Conservation (phyloP, 1,284 basidiomycete genomes). For the Polyporus tsugae region DNA sequence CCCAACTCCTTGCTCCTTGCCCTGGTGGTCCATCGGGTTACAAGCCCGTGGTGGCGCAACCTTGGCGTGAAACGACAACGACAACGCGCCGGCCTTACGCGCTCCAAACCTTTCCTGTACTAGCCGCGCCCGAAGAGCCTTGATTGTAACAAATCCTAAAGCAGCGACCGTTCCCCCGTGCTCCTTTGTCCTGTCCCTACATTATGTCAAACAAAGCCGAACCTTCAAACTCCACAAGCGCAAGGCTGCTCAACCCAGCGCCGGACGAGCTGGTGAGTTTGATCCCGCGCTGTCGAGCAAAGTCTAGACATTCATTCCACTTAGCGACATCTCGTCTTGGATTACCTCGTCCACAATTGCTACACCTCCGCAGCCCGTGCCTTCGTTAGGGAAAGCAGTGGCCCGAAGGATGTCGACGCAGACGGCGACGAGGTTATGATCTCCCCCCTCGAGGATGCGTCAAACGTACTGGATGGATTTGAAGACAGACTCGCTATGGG, state of each 20-base stretch:
- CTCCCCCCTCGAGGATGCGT: conserved; percentile 35
- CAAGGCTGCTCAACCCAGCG: conserved; percentile 30
- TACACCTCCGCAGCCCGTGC: conserved; percentile 76
- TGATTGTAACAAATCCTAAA: neutral
- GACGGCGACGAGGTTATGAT: conserved; percentile 71
- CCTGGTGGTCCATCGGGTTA: neutral
- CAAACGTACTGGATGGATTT: conserved; percentile 21
- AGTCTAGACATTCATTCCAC: neutral
- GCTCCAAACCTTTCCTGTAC: neutral
- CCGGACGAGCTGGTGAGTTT: conserved; percentile 35
- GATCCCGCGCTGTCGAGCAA: neutral
- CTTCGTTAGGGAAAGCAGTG: conserved; percentile 69
- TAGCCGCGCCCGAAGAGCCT: neutral
- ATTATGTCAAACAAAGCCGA: conserved; percentile 25
- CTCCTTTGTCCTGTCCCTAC: neutral
- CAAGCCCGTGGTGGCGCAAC: neutral
- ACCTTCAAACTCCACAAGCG: conserved; percentile 12
- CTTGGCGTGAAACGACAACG: neutral
- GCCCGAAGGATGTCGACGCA: conserved; percentile 64
- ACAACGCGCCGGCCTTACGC: neutral
- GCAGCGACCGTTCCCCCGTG: neutral
- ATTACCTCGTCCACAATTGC: conserved; percentile 82
- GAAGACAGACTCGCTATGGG: conserved; percentile 57
- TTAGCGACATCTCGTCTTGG: conserved; percentile 79
- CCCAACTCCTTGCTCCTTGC: neutral